Evolutionary conservation across 257 asterid genomes (phyloP).

Genomic region (Osmanthus fragrans): DNA sequence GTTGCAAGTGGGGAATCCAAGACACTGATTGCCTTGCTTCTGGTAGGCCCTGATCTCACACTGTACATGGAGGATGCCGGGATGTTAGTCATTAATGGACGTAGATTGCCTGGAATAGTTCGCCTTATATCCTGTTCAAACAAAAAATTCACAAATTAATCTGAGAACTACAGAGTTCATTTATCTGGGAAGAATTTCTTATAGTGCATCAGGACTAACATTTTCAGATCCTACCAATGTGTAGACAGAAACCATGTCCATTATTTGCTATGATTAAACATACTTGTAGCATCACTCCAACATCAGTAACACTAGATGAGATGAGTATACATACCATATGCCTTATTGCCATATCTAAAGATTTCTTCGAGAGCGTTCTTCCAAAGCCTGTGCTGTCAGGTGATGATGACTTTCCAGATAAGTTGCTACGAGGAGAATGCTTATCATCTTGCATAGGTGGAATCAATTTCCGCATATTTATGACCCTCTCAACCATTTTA

Average conservation of each 20-base stretch:
- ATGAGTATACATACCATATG: slow-evolving; percentile 73
- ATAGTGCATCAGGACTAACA: background rate
- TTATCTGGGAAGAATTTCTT: background rate
- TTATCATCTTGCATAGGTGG: slow-evolving; percentile 88
- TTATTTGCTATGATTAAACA: background rate
- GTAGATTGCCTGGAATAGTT: slow-evolving; percentile 71
- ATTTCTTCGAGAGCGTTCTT: slow-evolving; percentile 91
- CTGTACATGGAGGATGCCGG: slow-evolving; percentile 95
- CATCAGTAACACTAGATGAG: slow-evolving; percentile 7
- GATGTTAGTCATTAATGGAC: slow-evolving; percentile 81
- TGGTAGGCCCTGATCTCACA: slow-evolving; percentile 83
- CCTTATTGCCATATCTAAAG: slow-evolving; percentile 97
- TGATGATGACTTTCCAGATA: slow-evolving; percentile 86
- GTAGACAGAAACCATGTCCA: background rate
- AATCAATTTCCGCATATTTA: slow-evolving; percentile 89
- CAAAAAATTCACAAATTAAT: background rate
- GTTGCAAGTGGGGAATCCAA: slow-evolving; percentile 94
- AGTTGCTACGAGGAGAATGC: slow-evolving; percentile 84
- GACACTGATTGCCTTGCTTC: slow-evolving; percentile 62
- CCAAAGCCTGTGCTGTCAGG: slow-evolving; percentile 96
- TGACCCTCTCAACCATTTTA: slow-evolving; percentile 96
- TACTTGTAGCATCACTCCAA: background rate
- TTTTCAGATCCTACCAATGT: background rate
- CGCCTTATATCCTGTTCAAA: slow-evolving; percentile 81
- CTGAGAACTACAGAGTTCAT: background rate